A percentile compares a stretch with the other conserved stretches of the same genome.
phyloP scores from a whole-genome alignment of 805 yeast species.

The Starmerella geochares region DNA sequence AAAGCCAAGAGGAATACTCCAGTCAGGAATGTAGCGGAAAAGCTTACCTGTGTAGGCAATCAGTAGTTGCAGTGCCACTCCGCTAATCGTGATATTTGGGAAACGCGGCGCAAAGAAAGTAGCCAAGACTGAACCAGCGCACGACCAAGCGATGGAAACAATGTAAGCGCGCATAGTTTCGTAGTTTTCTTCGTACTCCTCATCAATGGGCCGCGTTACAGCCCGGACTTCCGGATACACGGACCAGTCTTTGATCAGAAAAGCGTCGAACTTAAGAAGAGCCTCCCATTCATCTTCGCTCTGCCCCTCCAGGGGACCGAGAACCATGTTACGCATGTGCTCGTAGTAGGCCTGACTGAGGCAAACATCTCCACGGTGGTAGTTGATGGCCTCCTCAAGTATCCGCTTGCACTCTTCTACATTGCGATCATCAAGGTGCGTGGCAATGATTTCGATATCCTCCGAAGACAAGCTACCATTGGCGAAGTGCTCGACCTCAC shows the following conservation, averaged over 20 bases:
- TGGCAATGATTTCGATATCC: constrained; percentile 15
- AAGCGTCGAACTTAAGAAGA: constrained; percentile 35
- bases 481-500: constrained; percentile 5
- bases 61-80: constrained; percentile 48
- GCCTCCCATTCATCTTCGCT: constrained; percentile 23
- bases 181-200: constrained; percentile 35
- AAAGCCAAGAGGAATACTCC: constrained; percentile 15
- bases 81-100: constrained; percentile 43
- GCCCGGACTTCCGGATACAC: constrained; percentile 57
- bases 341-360: constrained; percentile 38
- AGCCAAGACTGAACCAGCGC: constrained; percentile 47
- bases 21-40: constrained; percentile 28
- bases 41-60: constrained; percentile 50
- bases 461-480: constrained; percentile 13
- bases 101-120: constrained; percentile 49
- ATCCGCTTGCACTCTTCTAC: constrained; percentile 36
- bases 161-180: constrained; percentile 46
- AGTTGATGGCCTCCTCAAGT: constrained; percentile 35
- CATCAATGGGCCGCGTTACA: constrained; percentile 44
- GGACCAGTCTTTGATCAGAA: constrained; percentile 37
- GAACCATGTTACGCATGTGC: constrained; percentile 30
- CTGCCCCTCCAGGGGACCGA: constrained; percentile 16
- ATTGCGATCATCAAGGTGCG: constrained; percentile 26
- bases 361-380: constrained; percentile 42
- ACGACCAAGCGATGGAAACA: constrained; percentile 42